phyloP scores from a whole-genome alignment of 257 asterid genomes.

The Lithospermum erythrorhizon region DNA sequence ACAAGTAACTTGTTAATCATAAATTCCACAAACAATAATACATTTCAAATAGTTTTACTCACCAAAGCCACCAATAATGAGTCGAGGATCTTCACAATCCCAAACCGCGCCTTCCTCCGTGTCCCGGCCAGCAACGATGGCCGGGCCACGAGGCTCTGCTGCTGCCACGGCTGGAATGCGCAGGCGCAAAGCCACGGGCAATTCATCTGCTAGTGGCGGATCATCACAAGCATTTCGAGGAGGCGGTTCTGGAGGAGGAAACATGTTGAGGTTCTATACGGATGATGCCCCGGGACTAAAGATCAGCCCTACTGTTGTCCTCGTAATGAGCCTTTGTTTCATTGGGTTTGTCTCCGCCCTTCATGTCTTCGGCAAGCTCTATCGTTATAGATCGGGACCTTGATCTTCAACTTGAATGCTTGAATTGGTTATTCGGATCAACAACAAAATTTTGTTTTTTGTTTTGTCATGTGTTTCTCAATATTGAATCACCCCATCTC shows the following conservation, averaged over 20 bases:
- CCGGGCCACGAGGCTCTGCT: conserved; percentile 43
- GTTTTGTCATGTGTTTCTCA: not conserved
- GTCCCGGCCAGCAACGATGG: conserved; percentile 31
- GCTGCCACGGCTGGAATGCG: conserved; percentile 59
- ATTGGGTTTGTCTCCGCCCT: conserved; percentile 58
- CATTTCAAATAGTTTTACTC: not conserved
- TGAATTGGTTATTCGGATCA: too few relatives aligned
- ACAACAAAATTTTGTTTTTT: too few relatives aligned
- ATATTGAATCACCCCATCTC: not conserved
- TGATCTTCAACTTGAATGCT: conserved; percentile 13
- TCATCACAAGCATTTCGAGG: conserved; percentile 12
- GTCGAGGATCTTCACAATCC: conserved; percentile 52
- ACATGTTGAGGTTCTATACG: conserved; percentile 61
- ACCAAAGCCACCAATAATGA: conserved; percentile 22
- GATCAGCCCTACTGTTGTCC: conserved; percentile 57
- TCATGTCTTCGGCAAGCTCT: conserved; percentile 52
- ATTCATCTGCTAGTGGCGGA: conserved; percentile 14
- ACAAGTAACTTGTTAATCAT: too few relatives aligned
- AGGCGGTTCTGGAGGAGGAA: conserved; percentile 22
- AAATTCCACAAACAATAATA: not conserved
- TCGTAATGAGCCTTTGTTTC: conserved; percentile 57
- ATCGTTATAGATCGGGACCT: conserved; percentile 30
- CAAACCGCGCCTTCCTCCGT: conserved; percentile 34
- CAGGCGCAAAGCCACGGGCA: conserved; percentile 33
- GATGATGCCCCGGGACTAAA: conserved; percentile 61